Conservation (phyloP, 2,329 filamentous ascomycete genomes). For the Fusarium lyarnte region DNA sequence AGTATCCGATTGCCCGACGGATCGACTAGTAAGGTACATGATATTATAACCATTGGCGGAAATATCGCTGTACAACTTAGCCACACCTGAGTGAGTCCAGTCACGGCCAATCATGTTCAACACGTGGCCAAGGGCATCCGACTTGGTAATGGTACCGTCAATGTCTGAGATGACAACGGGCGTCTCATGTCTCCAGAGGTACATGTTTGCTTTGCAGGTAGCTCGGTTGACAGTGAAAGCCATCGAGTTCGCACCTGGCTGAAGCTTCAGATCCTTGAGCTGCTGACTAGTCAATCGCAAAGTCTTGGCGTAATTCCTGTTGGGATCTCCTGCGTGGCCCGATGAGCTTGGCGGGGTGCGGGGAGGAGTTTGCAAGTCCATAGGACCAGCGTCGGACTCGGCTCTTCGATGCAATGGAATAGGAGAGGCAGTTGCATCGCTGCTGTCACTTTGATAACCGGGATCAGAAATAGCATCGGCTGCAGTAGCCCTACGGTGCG, state of each 20-base stretch:
- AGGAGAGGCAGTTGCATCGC: conserved; percentile 63
- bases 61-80: conserved; percentile 97
- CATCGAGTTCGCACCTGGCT: conserved; percentile 89
- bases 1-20: conserved; percentile 90
- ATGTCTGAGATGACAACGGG: conserved; percentile 99
- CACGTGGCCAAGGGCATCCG: conserved; percentile 92
- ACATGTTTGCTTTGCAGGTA: conserved; percentile 92
- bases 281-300: conserved; percentile 94
- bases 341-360: conserved; percentile 72
- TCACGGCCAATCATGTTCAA: conserved; percentile 96
- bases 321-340: conserved; percentile 72
- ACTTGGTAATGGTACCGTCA: conserved; percentile 98
- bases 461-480: conserved; percentile 91
- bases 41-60: conserved; percentile 97
- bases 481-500: conserved; percentile 61
- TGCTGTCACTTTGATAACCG: conserved; percentile 93
- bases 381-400: conserved; percentile 71
- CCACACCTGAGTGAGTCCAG: conserved; percentile 97
- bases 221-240: conserved; percentile 96
- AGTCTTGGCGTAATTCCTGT: conserved; percentile 95
- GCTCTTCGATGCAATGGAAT: conserved; percentile 66
- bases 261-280: conserved; percentile 84
- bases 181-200: conserved; percentile 88
- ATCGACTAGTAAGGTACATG: conserved; percentile 94
- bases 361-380: conserved; percentile 70